These are phyloP conservation scores for Selaginella moellendorffii DNA, from an alignment of 75 land plant species.

Conservation along the genomic window DNA sequence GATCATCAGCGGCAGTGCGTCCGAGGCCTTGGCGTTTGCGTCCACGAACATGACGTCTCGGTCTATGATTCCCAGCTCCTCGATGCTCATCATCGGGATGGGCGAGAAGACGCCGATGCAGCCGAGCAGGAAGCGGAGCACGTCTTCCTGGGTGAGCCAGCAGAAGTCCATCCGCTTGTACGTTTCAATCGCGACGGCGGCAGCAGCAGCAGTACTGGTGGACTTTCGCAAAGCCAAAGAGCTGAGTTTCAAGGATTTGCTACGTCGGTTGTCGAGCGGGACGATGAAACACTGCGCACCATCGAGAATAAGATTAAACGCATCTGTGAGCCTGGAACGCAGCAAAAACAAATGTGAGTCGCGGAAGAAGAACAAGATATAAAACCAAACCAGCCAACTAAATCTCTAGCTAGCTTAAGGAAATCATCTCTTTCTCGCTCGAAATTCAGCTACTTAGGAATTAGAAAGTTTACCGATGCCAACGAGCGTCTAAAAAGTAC, in stretches of 20 bases:
- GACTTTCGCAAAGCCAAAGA: not conserved
- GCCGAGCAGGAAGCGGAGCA: constrained; percentile 50
- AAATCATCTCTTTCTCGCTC: too few relatives aligned
- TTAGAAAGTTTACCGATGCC: not conserved
- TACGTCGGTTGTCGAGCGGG: constrained; percentile 26
- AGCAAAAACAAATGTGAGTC: not conserved
- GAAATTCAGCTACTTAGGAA: not conserved
- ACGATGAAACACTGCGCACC: constrained; percentile 66
- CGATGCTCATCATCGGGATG: constrained; percentile 41
- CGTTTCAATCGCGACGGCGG: constrained; percentile 6
- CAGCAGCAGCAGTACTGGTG: constrained; percentile 10
- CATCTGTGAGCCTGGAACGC: constrained; percentile 51
- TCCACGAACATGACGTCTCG: constrained; percentile 25
- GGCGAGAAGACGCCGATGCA: constrained; percentile 59
- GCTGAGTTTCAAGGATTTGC: not conserved
- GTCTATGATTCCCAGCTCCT: constrained; percentile 40
- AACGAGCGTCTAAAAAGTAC: not conserved
- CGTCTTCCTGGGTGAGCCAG: constrained; percentile 70
- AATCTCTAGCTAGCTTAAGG: not conserved
- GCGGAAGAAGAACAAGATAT: not conserved
- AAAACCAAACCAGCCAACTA: not conserved
- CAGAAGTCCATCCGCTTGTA: constrained; percentile 39
- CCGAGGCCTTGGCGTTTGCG: constrained; percentile 36
- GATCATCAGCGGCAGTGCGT: constrained; percentile 29
- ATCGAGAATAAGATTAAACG: constrained; percentile 44